Evolutionary conservation across 192 early-diverging fungal species (phyloP).

Genomic region (Diversispora epigaea): DNA sequence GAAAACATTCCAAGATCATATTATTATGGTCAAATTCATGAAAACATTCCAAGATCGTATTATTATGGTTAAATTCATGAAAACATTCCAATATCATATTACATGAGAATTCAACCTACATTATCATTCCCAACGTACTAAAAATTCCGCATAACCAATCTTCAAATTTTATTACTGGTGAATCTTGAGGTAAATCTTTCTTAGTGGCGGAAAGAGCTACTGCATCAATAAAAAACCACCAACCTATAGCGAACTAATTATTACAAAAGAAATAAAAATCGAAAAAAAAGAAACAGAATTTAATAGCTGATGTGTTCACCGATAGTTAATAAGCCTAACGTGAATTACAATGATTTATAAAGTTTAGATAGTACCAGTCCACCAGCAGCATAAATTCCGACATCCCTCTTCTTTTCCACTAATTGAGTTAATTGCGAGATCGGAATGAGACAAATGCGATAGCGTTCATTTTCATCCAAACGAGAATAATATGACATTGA

Average conservation of each 20-base stretch:
- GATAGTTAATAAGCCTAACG: no score
- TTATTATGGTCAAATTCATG: no score
- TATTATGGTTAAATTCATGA: no score
- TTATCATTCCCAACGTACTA: conserved; percentile 57
- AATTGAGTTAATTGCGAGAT: conserved; percentile 40
- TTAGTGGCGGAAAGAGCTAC: conserved; percentile 40
- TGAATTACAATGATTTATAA: no score
- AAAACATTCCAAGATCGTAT: no score
- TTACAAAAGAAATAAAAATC: not conserved
- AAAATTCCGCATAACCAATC: conserved; percentile 62
- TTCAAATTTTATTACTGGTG: conserved; percentile 45
- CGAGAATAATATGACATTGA: no score
- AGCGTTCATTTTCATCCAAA: conserved; percentile 9
- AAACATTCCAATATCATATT: not conserved
- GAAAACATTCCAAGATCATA: no score
- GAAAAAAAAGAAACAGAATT: not conserved
- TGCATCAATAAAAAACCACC: conserved; percentile 66
- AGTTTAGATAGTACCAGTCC: conserved; percentile 34
- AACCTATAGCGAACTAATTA: conserved; percentile 55
- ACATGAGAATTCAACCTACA: conserved; percentile 42
- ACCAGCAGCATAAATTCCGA: conserved; percentile 43
- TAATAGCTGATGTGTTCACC: no score
- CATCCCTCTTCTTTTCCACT: conserved; percentile 42
- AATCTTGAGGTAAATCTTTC: conserved; percentile 33
- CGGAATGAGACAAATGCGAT: conserved; percentile 40